Evolutionary conservation across 2,329 filamentous ascomycete genomes (phyloP).

Genomic region (Ascocoryne sarcoides): DNA sequence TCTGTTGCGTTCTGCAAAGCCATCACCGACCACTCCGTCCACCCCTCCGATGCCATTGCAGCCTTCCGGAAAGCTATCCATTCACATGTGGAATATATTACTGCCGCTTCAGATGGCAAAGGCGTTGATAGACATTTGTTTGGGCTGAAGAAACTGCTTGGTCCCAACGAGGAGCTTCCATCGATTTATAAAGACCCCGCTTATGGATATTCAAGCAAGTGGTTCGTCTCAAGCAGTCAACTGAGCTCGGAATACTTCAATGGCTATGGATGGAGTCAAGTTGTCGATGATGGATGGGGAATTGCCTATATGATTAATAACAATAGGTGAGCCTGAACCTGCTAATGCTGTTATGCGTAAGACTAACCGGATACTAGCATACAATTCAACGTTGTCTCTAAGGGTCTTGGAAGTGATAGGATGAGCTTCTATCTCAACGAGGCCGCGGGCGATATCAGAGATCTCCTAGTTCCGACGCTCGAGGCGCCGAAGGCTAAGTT

Average conservation of each 20-base stretch:
- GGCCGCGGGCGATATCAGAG: conserved; percentile 81
- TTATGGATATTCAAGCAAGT: conserved; percentile 73
- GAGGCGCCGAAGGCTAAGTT: conserved; percentile 80
- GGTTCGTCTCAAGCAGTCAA: conserved; percentile 85
- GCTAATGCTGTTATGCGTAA: too few species aligned
- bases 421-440: conserved; percentile 97
- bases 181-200: conserved; percentile 81
- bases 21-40: conserved; percentile 61
- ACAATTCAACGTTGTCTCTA: conserved; percentile 97
- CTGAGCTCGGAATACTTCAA: conserved; percentile 97
- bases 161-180: conserved; percentile 72
- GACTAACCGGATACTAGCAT: too few species aligned
- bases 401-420: conserved; percentile 77
- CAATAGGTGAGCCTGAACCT: conserved; percentile 79
- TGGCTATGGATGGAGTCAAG: conserved; percentile 97
- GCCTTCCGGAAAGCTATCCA: conserved; percentile 76
- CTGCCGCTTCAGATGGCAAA: conserved; percentile 79
- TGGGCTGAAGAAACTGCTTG: conserved; percentile 83
- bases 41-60: conserved; percentile 57
- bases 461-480: conserved; percentile 72
- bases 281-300: conserved; percentile 90
- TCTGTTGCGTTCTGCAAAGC: conserved; percentile 83
- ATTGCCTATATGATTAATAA: conserved; percentile 99
- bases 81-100: conserved; percentile 84
- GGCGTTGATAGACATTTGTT: conserved; percentile 97